These are phyloP conservation scores for Lactarius vividus DNA, from an alignment of 768 basidiomycete species.

Conservation along the genomic window DNA sequence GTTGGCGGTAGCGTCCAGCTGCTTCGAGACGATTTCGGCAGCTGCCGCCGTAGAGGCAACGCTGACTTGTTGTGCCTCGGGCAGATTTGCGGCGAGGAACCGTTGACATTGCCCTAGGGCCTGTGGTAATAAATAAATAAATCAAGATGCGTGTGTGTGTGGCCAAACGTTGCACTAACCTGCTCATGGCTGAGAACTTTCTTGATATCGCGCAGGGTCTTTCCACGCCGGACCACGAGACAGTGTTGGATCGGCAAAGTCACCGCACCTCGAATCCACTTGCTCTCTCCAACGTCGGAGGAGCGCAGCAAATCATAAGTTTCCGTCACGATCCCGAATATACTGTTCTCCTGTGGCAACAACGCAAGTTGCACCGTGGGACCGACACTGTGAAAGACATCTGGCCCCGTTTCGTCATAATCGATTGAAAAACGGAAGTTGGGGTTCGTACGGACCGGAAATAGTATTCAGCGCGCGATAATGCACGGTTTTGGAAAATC, in stretches of 20 bases:
- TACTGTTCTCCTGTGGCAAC: slow-evolving; percentile 81
- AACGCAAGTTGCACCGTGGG: slow-evolving; percentile 50
- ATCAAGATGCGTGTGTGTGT: too few relatives aligned
- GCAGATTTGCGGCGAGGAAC: slow-evolving; percentile 55
- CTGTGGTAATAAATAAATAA: slow-evolving; percentile 36
- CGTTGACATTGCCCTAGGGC: slow-evolving; percentile 75
- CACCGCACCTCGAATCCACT: slow-evolving; percentile 59
- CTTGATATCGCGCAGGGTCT: slow-evolving; percentile 51
- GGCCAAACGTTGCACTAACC: slow-evolving; percentile 39
- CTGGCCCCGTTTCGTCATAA: slow-evolving; percentile 38
- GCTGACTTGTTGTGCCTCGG: slow-evolving; percentile 50
- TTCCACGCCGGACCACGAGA: slow-evolving; percentile 60
- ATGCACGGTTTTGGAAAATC: slow-evolving; percentile 45
- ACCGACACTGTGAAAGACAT: slow-evolving; percentile 55
- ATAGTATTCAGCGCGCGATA: slow-evolving; percentile 33
- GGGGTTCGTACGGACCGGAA: slow-evolving; percentile 27
- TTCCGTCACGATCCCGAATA: slow-evolving; percentile 69
- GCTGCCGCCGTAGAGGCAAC: slow-evolving; percentile 74
- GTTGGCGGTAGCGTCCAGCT: slow-evolving; percentile 39
- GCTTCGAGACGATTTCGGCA: slow-evolving; percentile 47
- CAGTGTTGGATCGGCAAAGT: slow-evolving; percentile 65
- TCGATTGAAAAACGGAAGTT: not conserved
- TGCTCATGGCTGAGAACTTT: slow-evolving; percentile 78
- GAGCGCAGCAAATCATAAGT: slow-evolving; percentile 64
- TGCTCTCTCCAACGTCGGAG: slow-evolving; percentile 38